phyloP scores from a whole-genome alignment of 345 rosid genomes.

The Eutrema japonicum region DNA sequence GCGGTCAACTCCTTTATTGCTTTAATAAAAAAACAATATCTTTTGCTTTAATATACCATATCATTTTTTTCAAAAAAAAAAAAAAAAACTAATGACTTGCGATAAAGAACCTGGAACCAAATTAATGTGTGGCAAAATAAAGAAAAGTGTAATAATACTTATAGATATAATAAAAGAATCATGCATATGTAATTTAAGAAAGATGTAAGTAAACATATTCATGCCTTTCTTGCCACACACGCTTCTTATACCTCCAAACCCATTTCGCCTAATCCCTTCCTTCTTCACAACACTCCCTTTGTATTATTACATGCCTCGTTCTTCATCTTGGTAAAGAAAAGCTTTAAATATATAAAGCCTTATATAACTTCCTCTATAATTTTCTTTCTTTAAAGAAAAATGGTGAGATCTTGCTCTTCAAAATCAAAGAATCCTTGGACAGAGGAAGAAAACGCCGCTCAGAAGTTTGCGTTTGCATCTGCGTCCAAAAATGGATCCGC shows the following conservation, averaged over 20 bases:
- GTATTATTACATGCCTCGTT: constrained; percentile 34
- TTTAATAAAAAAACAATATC: background rate
- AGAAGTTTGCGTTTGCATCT: constrained; percentile 33
- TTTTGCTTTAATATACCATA: background rate
- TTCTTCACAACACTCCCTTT: constrained; percentile 44
- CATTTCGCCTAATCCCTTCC: constrained; percentile 47
- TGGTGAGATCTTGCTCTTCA: constrained; percentile 47
- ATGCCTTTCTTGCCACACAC: constrained; percentile 50
- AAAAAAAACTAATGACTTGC: background rate
- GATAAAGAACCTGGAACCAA: constrained; percentile 26
- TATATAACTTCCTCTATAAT: background rate
- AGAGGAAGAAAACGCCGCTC: constrained; percentile 28
- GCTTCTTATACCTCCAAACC: constrained; percentile 46
- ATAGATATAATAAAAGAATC: constrained; percentile 28
- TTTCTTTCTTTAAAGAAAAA: constrained; percentile 14
- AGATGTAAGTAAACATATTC: constrained; percentile 36
- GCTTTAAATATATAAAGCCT: background rate
- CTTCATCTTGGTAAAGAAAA: constrained; percentile 23
- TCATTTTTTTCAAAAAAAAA: background rate
- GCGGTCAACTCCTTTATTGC: too few species aligned
- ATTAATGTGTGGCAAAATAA: constrained; percentile 17
- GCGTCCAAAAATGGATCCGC: constrained; percentile 38
- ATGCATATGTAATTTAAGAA: constrained; percentile 41
- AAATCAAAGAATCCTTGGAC: constrained; percentile 38
- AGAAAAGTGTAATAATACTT: constrained; percentile 12